Conservation (phyloP, 2,329 filamentous ascomycete species). For the Hypoxylon sp. region DNA sequence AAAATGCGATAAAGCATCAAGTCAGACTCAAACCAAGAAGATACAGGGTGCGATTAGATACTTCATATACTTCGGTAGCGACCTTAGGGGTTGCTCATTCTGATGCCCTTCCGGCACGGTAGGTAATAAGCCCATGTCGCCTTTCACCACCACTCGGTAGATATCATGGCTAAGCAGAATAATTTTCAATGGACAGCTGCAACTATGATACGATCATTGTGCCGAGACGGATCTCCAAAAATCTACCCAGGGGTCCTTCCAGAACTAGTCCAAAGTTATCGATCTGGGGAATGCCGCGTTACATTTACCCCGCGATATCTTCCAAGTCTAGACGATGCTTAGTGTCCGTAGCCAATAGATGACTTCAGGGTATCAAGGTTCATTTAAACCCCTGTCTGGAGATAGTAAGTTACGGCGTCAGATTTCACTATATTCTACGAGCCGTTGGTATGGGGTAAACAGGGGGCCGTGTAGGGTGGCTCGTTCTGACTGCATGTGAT, state of each 20-base stretch:
- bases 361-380: conserved; percentile 4
- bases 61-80: conserved; percentile 5
- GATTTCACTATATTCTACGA: not conserved
- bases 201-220: conserved; percentile 7
- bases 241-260: conserved; percentile 15
- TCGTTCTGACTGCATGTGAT: not conserved
- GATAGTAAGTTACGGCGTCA: conserved; percentile 7
- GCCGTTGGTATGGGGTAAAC: not conserved
- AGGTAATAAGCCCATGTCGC: not conserved
- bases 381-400: conserved; percentile 12
- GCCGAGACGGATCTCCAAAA: conserved; percentile 23
- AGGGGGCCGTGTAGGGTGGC: not conserved
- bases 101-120: not conserved
- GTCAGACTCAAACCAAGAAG: not conserved
- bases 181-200: not conserved
- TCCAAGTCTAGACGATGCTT: conserved; percentile 23
- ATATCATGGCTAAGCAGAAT: conserved; percentile 14
- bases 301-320: conserved; percentile 46
- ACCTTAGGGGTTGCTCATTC: not conserved
- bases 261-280: conserved; percentile 20
- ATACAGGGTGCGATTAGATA: not conserved
- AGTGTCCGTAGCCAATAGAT: conserved; percentile 12
- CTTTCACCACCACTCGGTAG: conserved; percentile 24
- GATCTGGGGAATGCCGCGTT: conserved; percentile 25
- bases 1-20: not conserved